These are phyloP conservation scores for Sporothrix sp. DNA, from an alignment of 2,329 filamentous ascomycete genomes.

Conservation along the genomic window DNA sequence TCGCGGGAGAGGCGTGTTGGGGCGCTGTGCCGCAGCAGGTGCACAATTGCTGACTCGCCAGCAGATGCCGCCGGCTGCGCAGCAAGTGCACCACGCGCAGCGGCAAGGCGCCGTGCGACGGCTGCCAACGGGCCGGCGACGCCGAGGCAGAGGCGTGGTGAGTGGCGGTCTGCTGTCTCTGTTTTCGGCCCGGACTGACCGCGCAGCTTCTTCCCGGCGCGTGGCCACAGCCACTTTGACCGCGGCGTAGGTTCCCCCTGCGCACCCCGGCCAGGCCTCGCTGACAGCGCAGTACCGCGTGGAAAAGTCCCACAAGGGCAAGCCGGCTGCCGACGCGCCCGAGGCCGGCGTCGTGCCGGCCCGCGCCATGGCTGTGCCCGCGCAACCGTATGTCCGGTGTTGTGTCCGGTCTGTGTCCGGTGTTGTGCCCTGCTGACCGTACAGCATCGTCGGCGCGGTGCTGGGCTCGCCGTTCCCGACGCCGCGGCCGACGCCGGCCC, in stretches of 20 bases:
- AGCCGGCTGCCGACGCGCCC: neutral
- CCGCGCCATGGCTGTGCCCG: neutral
- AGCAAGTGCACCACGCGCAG: slow-evolving; percentile 9
- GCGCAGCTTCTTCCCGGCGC: slow-evolving; percentile 3
- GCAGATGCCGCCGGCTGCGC: slow-evolving; percentile 11
- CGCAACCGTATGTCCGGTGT: neutral
- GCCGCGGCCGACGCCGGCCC: neutral
- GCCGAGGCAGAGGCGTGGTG: neutral
- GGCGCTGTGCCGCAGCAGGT: neutral
- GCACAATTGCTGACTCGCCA: neutral
- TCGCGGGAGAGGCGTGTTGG: no score
- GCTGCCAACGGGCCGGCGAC: slow-evolving; percentile 7
- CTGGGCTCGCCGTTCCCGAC: neutral
- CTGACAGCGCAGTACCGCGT: neutral
- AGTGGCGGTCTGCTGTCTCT: neutral
- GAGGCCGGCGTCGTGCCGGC: neutral
- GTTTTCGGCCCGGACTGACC: neutral
- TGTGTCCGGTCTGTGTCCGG: no score
- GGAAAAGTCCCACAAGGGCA: neutral
- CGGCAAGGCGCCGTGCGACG: slow-evolving; percentile 8
- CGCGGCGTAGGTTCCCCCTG: slow-evolving; percentile 1
- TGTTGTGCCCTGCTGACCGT: no score
- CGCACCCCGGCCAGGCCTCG: neutral
- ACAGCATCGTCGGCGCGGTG: neutral
- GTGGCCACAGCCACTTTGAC: slow-evolving; percentile 11